Evolutionary conservation across 2,329 filamentous ascomycete genomes (phyloP).

Genomic region (Botryosphaeria agaves): DNA sequence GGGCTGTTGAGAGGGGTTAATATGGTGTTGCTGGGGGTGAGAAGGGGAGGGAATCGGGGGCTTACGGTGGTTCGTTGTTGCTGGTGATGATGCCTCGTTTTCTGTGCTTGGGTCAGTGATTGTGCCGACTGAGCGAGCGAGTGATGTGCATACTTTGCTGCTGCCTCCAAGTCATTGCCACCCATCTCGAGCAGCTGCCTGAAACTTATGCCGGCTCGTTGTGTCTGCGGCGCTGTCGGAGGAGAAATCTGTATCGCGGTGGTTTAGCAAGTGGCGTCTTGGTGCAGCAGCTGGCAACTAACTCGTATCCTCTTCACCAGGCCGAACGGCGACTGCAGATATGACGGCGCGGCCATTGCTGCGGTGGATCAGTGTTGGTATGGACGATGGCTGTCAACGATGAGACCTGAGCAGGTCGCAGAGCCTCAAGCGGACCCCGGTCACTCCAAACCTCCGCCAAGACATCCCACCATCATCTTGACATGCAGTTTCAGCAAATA

Average conservation of each 20-base stretch:
- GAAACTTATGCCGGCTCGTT: neutral
- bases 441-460: too few species aligned
- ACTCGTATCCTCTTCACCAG: constrained; percentile 26
- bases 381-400: neutral
- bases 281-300: constrained; percentile 1
- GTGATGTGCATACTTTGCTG: too few species aligned
- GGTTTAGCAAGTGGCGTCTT: constrained; percentile 3
- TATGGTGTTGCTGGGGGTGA: constrained; percentile 4
- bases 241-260: constrained; percentile 7
- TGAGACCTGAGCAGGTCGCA: neutral
- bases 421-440: constrained; percentile 1
- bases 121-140: too few species aligned
- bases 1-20: constrained; percentile 5
- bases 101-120: too few species aligned
- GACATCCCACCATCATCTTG: too few species aligned
- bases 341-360: constrained; percentile 26
- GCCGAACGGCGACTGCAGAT: constrained; percentile 24
- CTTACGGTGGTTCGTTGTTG: constrained; percentile 5
- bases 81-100: neutral
- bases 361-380: neutral
- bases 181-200: too few species aligned
- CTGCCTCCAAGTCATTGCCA: too few species aligned
- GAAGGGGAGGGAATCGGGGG: neutral
- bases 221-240: constrained; percentile 2
- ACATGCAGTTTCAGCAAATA: too few species aligned